Percentiles rank a stretch among this genome's conserved stretches.
These are phyloP conservation scores for Aureobasidium sp. DNA, from an alignment of 2,329 filamentous ascomycete genomes.

Conservation along the genomic window DNA sequence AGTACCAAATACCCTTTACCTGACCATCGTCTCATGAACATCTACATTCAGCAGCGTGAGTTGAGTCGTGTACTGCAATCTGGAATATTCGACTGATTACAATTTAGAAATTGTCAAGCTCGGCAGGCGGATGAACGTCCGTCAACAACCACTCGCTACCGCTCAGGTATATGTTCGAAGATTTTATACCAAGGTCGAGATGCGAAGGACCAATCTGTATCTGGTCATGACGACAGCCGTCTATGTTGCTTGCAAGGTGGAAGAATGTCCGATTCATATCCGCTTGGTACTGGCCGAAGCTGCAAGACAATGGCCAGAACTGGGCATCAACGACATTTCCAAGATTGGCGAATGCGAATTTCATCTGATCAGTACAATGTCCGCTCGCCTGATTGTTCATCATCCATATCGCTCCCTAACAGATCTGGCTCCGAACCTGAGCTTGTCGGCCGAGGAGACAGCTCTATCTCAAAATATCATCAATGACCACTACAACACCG, in stretches of 20 bases:
- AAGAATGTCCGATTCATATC: constrained; percentile 95
- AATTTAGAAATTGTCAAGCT: constrained; percentile 68
- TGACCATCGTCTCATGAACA: constrained; percentile 72
- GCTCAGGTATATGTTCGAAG: constrained; percentile 92
- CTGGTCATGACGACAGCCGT: constrained; percentile 87
- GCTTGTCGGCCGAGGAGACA: constrained; percentile 66
- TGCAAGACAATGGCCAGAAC: constrained; percentile 75
- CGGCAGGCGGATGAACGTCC: constrained; percentile 72
- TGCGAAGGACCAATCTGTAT: constrained; percentile 87
- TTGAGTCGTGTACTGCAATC: neutral
- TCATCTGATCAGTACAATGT: constrained; percentile 83
- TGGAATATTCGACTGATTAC: neutral
- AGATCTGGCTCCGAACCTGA: constrained; percentile 55
- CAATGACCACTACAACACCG: constrained; percentile 89
- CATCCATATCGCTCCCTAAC: constrained; percentile 81
- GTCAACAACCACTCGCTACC: constrained; percentile 89
- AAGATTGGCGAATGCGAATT: constrained; percentile 93
- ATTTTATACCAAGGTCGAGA: constrained; percentile 86
- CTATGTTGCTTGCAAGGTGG: constrained; percentile 96
- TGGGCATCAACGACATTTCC: constrained; percentile 67
- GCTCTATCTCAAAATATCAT: constrained; percentile 73
- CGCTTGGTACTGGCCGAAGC: constrained; percentile 82
- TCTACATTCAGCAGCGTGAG: constrained; percentile 87
- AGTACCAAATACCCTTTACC: constrained; percentile 77
- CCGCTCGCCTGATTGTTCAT: constrained; percentile 80